Evolutionary conservation across 495 filamentous ascomycete genomes (phyloP).

Genomic region (Podospora appendiculata): DNA sequence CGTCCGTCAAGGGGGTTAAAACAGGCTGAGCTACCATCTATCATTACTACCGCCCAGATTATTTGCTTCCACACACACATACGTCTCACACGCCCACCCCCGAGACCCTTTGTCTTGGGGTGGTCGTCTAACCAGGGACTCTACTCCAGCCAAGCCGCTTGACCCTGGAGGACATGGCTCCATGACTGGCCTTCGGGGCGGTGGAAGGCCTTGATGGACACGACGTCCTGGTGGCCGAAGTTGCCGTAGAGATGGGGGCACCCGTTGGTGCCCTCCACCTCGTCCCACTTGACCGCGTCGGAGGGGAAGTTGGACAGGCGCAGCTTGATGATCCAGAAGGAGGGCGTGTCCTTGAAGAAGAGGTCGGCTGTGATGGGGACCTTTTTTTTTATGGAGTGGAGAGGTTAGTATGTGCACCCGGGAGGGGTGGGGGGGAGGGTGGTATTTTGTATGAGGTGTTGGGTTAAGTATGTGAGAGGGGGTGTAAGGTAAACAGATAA

Average conservation of each 20-base stretch:
- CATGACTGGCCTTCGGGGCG: constrained; percentile 27
- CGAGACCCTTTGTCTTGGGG: too few species aligned
- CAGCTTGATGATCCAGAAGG: constrained; percentile 38
- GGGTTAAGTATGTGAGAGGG: too few species aligned
- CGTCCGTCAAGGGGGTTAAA: too few species aligned
- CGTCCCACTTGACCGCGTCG: constrained; percentile 34
- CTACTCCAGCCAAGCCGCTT: constrained; percentile 19
- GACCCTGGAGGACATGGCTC: constrained; percentile 22
- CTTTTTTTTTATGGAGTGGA: constrained; percentile 12
- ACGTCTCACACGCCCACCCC: neutral
- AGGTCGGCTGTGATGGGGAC: constrained; percentile 40
- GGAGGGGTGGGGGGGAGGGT: too few species aligned
- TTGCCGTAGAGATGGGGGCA: constrained; percentile 42
- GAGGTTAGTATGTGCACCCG: neutral
- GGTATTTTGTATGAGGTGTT: too few species aligned
- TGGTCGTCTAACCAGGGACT: neutral
- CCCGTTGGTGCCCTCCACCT: constrained; percentile 20
- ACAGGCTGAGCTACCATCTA: too few species aligned
- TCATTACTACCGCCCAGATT: neutral
- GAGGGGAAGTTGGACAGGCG: constrained; percentile 16
- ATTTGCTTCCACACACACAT: neutral
- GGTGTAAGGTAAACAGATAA: neutral
- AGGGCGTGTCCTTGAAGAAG: constrained; percentile 30
- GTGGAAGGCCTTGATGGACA: constrained; percentile 19
- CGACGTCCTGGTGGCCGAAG: constrained; percentile 36